Conservation (phyloP, 495 filamentous ascomycete genomes). For the Talaromyces thailandensis region DNA sequence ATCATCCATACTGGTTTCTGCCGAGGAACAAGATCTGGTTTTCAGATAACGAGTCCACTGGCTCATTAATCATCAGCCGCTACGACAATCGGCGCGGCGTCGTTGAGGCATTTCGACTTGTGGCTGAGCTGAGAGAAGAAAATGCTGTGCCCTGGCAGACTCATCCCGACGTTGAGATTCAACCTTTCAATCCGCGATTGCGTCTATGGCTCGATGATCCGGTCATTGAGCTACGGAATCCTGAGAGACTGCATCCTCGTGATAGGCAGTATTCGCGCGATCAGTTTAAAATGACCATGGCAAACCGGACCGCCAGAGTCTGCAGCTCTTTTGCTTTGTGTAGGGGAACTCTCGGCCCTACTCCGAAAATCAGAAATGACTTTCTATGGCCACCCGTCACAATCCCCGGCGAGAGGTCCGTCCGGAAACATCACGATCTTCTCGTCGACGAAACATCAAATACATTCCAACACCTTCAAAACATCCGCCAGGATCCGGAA, state of each 20-base stretch:
- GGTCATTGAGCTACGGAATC: slow-evolving; percentile 49
- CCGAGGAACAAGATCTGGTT: slow-evolving; percentile 78
- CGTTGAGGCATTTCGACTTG: slow-evolving; percentile 74
- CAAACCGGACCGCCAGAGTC: slow-evolving; percentile 31
- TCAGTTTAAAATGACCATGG: slow-evolving; percentile 49
- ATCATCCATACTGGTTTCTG: slow-evolving; percentile 81
- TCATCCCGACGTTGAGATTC: slow-evolving; percentile 62
- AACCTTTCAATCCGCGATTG: slow-evolving; percentile 60
- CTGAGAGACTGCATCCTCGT: slow-evolving; percentile 9
- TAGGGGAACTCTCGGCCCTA: slow-evolving; percentile 8
- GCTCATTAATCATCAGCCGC: slow-evolving; percentile 61
- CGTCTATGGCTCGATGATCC: slow-evolving; percentile 63
- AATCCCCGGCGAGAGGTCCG: slow-evolving; percentile 48
- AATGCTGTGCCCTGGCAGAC: slow-evolving; percentile 52
- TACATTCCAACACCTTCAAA: slow-evolving; percentile 27
- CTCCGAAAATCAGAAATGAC: slow-evolving; percentile 21
- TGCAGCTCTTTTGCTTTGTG: slow-evolving; percentile 34
- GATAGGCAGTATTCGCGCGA: slow-evolving; percentile 15
- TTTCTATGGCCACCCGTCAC: slow-evolving; percentile 66
- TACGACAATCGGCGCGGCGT: slow-evolving; percentile 63
- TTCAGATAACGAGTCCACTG: slow-evolving; percentile 57
- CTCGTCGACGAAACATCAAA: slow-evolving; percentile 15
- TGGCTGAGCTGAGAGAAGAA: slow-evolving; percentile 47
- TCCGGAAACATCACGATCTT: slow-evolving; percentile 12
- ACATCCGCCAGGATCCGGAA: slow-evolving; percentile 14